Percentiles rank a stretch among this genome's conserved stretches.
phyloP scores from a whole-genome alignment of 169 alveolate species.

The Theileria parva region DNA sequence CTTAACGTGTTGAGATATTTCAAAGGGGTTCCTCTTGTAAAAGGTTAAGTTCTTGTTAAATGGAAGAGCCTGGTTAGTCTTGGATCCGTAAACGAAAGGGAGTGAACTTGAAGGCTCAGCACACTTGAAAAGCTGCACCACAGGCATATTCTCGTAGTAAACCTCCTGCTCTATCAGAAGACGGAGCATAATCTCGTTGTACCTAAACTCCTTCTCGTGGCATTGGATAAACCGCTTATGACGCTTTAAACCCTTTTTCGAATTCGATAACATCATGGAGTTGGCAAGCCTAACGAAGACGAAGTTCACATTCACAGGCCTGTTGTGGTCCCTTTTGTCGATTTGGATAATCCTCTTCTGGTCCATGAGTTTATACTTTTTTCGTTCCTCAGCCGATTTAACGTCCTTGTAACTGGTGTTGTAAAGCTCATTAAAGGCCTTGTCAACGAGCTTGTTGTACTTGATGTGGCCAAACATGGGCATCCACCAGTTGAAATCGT shows the following conservation, averaged over 20 bases:
- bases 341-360: neutral
- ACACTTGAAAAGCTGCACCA: constrained; percentile 47
- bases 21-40: constrained; percentile 56
- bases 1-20: constrained; percentile 20
- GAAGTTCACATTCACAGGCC: constrained; percentile 66
- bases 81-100: constrained; percentile 34
- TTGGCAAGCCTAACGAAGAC: constrained; percentile 74
- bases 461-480: constrained; percentile 46
- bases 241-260: constrained; percentile 64
- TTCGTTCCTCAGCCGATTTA: constrained; percentile 29
- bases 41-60: constrained; percentile 13
- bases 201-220: constrained; percentile 77
- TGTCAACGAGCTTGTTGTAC: constrained; percentile 52
- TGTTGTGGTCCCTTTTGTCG: neutral
- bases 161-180: constrained; percentile 67
- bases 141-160: constrained; percentile 74
- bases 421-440: constrained; percentile 59
- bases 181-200: constrained; percentile 71
- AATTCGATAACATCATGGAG: constrained; percentile 71
- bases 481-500: constrained; percentile 63
- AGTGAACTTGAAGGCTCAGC: constrained; percentile 22
- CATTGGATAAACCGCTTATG: constrained; percentile 66
- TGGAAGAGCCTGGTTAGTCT: constrained; percentile 32
- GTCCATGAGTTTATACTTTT: constrained; percentile 36
- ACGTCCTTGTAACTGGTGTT: constrained; percentile 60